Conservation (phyloP, 2,329 filamentous ascomycete species). For the Neofusicoccum kwambonambiense region DNA sequence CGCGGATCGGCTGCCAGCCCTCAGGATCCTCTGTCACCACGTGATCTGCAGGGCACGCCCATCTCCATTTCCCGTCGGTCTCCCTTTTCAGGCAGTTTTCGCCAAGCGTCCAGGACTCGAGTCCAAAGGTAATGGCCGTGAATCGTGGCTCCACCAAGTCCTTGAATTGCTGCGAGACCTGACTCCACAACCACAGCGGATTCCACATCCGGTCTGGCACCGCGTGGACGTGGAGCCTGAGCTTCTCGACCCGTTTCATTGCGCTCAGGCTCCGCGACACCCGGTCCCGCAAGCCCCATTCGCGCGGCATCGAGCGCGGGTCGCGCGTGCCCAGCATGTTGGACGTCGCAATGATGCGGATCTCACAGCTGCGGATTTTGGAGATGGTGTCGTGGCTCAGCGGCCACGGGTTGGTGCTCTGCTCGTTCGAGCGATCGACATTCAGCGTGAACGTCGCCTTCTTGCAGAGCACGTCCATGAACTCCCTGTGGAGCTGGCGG, state of each 20-base stretch:
- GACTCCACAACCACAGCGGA: constrained; percentile 34
- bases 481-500: constrained; percentile 35
- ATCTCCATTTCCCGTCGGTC: constrained; percentile 30
- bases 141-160: constrained; percentile 19
- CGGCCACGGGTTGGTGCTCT: constrained; percentile 27
- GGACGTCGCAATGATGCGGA: constrained; percentile 34
- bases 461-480: constrained; percentile 34
- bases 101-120: constrained; percentile 37
- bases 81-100: constrained; percentile 34
- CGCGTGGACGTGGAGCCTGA: constrained; percentile 33
- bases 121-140: constrained; percentile 32
- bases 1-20: constrained; percentile 19
- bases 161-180: constrained; percentile 35
- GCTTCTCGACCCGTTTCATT: constrained; percentile 26
- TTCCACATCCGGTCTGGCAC: constrained; percentile 41
- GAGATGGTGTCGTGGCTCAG: constrained; percentile 26
- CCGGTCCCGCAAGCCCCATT: constrained; percentile 32
- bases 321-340: constrained; percentile 36
- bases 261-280: constrained; percentile 21
- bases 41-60: constrained; percentile 33
- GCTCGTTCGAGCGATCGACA: constrained; percentile 33
- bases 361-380: constrained; percentile 28
- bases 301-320: constrained; percentile 34
- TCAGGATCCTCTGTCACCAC: constrained; percentile 24
- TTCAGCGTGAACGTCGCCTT: constrained; percentile 31